Percentiles rank a stretch among this genome's conserved stretches.
Evolutionary conservation across 2,329 filamentous ascomycete genomes (phyloP).

Genomic region (Amauroascus verrucosus): DNA sequence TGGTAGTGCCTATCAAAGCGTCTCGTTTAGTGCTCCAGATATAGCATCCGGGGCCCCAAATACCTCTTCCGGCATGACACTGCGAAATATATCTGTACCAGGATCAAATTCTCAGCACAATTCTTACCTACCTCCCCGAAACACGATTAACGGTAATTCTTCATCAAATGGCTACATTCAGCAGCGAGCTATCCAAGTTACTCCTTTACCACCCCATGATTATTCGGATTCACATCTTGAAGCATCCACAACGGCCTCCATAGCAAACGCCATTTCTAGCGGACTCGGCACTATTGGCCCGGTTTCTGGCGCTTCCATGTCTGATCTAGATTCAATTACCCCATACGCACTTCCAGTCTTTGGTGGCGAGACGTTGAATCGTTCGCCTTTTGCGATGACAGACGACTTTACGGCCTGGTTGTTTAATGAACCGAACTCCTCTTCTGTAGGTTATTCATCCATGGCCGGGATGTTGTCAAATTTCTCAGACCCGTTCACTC

Average conservation of each 20-base stretch:
- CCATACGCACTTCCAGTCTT: conserved; percentile 66
- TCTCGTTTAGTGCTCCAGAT: conserved; percentile 15
- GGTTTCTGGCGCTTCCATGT: conserved; percentile 20
- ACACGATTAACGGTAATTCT: conserved; percentile 14
- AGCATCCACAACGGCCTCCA: conserved; percentile 20
- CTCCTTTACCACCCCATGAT: conserved; percentile 1
- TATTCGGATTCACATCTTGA: conserved; percentile 10
- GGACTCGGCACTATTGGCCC: conserved; percentile 22
- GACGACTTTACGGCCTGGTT: conserved; percentile 81
- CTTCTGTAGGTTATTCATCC: conserved; percentile 43
- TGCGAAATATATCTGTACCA: conserved; percentile 15
- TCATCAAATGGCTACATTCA: conserved; percentile 12
- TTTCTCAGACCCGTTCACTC: conserved; percentile 31
- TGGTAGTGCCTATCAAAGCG: conserved; percentile 13
- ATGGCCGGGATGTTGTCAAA: conserved; percentile 33
- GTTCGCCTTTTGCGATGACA: conserved; percentile 77
- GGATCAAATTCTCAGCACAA: conserved; percentile 13
- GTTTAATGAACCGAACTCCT: conserved; percentile 57
- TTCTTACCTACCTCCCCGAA: conserved; percentile 18
- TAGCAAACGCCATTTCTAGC: conserved; percentile 22
- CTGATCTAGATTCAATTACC: conserved; percentile 30
- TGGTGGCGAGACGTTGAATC: conserved; percentile 69
- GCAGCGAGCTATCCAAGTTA: conserved; percentile 2
- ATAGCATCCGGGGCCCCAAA: conserved; percentile 7
- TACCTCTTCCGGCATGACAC: conserved; percentile 11